phyloP scores from a whole-genome alignment of 164 flowering plant species.

The Vitis riparia region DNA sequence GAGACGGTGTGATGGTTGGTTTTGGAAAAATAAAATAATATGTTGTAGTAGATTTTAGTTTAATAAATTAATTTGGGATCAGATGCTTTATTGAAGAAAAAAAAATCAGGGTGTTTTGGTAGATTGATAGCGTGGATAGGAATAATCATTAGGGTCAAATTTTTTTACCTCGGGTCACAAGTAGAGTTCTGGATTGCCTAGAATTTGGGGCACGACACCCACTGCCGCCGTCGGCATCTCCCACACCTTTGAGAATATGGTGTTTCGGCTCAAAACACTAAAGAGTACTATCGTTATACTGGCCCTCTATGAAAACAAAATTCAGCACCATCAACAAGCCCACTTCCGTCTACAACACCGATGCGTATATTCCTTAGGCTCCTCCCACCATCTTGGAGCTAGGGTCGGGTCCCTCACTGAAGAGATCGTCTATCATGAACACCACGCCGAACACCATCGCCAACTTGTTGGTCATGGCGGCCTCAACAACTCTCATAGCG shows the following conservation, averaged over 20 bases:
- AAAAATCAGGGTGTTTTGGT: no score
- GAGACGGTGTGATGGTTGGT: no score
- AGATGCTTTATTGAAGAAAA: no score
- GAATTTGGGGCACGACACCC: not conserved
- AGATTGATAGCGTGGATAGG: no score
- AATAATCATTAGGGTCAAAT: no score
- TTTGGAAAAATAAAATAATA: no score
- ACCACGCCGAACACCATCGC: conserved; percentile 17
- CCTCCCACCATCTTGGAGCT: conserved; percentile 22
- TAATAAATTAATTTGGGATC: no score
- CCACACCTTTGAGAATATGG: conserved; percentile 16
- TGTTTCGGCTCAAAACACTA: conserved; percentile 23
- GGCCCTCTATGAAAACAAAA: conserved; percentile 25
- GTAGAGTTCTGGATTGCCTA: no score
- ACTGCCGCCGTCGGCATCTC: conserved; percentile 36
- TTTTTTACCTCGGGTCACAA: no score
- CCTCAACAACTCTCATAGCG: conserved; percentile 18
- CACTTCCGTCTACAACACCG: conserved; percentile 5
- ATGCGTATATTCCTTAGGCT: conserved; percentile 28
- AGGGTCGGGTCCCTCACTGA: conserved; percentile 12
- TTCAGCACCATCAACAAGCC: conserved; percentile 25
- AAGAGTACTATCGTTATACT: conserved; percentile 25
- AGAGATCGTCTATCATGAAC: conserved; percentile 21
- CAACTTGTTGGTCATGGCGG: conserved; percentile 13
- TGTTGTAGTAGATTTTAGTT: no score